These are phyloP conservation scores for Globisporangium yorkense DNA, from an alignment of 352 stramenopile species.

Conservation along the genomic window DNA sequence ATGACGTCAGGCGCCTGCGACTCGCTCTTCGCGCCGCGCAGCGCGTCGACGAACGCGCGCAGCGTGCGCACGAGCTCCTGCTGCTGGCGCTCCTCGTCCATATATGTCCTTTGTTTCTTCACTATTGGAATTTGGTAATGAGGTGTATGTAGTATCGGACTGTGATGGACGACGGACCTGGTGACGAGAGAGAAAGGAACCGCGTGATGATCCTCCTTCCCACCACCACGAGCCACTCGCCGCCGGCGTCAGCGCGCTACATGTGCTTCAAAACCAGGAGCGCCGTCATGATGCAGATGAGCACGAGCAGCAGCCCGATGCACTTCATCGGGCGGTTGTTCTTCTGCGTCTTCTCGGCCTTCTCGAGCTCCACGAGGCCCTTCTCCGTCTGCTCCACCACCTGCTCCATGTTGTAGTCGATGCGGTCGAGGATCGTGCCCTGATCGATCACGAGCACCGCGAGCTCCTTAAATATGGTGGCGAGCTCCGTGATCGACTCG, in stretches of 20 bases:
- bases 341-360: slow-evolving; percentile 99
- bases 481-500: slow-evolving; percentile 98
- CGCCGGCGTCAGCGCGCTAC: slow-evolving; percentile 20
- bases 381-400: slow-evolving; percentile 99
- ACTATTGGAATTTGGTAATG: background rate
- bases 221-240: too few relatives aligned
- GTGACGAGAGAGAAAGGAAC: too few relatives aligned
- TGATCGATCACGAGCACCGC: slow-evolving; percentile 99
- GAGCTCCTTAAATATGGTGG: slow-evolving; percentile 99
- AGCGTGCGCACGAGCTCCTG: slow-evolving; percentile 46
- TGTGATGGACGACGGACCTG: too few relatives aligned
- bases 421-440: slow-evolving; percentile 99
- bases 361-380: slow-evolving; percentile 97
- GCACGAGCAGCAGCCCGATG: slow-evolving; percentile 88
- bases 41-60: slow-evolving; percentile 58
- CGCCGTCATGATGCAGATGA: slow-evolving; percentile 93
- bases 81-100: slow-evolving; percentile 44
- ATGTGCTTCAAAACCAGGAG: slow-evolving; percentile 90
- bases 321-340: slow-evolving; percentile 95
- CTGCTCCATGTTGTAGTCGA: slow-evolving; percentile 99
- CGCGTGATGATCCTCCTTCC: too few relatives aligned
- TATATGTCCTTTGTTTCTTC: slow-evolving; percentile 42
- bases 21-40: slow-evolving; percentile 44
- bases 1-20: slow-evolving; percentile 19
- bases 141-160: too few relatives aligned